These are phyloP conservation scores for Mucor circinelloides DNA, from an alignment of 371 early-diverging fungal species.

Conservation along the genomic window DNA sequence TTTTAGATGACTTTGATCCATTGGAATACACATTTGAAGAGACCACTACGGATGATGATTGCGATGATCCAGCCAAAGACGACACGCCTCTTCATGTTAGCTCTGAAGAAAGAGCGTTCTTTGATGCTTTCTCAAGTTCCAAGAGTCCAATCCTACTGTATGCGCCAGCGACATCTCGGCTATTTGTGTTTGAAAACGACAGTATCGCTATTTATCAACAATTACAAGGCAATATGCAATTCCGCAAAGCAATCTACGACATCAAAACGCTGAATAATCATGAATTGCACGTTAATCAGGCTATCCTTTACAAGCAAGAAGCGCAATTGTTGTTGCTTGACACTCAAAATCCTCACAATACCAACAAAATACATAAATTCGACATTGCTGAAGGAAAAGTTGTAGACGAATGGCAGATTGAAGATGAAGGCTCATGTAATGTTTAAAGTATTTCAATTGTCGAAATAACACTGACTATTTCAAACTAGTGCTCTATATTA, in stretches of 20 bases:
- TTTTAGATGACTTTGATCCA: not conserved
- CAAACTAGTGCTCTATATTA: not conserved
- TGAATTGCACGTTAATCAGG: not conserved
- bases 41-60: not conserved
- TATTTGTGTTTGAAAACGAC: not conserved
- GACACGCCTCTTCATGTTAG: not conserved
- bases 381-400: not conserved
- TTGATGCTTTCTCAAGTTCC: not conserved
- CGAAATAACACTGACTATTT: not conserved
- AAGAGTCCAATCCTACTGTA: not conserved
- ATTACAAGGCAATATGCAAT: not conserved
- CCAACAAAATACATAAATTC: not conserved
- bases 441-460: not conserved
- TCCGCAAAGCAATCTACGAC: not conserved
- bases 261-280: not conserved
- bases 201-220: not conserved
- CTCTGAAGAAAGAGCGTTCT: not conserved
- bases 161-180: not conserved
- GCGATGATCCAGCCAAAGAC: not conserved
- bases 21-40: not conserved
- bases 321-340: not conserved
- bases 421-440: not conserved
- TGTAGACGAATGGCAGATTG: not conserved
- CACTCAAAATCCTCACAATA: not conserved
- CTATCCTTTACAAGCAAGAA: not conserved